Base-by-base conservation (phyloP, 805 yeast genomes). In the Saccharomycopsis capsularis region DNA sequence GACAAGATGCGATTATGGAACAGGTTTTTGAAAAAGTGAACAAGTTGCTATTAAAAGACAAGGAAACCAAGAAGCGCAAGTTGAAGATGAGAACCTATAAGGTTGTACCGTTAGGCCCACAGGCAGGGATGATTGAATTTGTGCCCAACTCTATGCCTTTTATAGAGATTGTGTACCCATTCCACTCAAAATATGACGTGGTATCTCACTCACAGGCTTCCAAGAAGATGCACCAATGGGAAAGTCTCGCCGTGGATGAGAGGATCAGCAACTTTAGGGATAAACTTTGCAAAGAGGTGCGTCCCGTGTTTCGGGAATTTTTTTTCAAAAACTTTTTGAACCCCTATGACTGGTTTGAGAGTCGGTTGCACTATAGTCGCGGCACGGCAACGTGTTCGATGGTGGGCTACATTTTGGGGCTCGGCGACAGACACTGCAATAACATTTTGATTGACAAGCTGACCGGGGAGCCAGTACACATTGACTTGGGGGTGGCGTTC, bases 1-100 rank as follows among this genome's bases (percentile, higher is more conserved):
- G 98, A 45, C 99, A 95, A 65, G 99, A 93, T 66, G 85, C 95
- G 0, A 87, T 93, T 49, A 95, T 93, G 99, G 95, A 91, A 62
- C 98, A 93, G 61, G 98, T 91, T 1, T 93, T 95, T 63, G 83
- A 75, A 19, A 86, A 89, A 58, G 96, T 89, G 15, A 89, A 90
- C 59, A 64, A 69, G 13, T 74, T 88, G 34, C 71, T 91, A 48
- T 62, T 57, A 9, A 67, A 67, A 22, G 79, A 85, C 58, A 71
- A 71, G 46, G 76, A 75, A 29, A 71, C 91, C 0, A 62, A 80
- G 23, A 71, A 67, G 44, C 63, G 90, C n/a, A 64, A 69, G 1
- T 66, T 91, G 50, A 68, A 75, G 2, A 75, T 93, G 1, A 67
- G 95, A 43, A 89, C 97, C 0, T 93, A 93, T 64, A 83, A 83